Base-by-base conservation (phyloP, 768 basidiomycete species). In the Galerina sulciceps region DNA sequence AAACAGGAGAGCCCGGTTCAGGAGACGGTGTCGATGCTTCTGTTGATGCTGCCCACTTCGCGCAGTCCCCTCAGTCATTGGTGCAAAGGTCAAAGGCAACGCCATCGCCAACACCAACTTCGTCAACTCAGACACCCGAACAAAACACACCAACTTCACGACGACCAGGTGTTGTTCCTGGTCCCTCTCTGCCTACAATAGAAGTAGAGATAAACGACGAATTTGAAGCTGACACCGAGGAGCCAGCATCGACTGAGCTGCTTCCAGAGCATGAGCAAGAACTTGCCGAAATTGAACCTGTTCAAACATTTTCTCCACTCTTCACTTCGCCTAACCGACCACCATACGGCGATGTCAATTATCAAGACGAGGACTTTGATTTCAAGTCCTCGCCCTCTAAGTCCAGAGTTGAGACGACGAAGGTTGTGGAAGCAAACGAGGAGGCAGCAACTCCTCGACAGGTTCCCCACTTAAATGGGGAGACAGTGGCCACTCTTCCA, bases 241-340 rank as follows among this genome's bases (percentile, higher is more conserved):
- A 17, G 1, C 8, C 20, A 13, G 14, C 35, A 37, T 10, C 35
- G 9, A 11, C n/a, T 15, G 48, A 49, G 14, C 18, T 36, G 5
- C 4, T 36, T 15, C 10, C 9, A 49, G 34, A 34, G 17, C 15
- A n/a, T 10, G 6, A 18, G 18, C 18, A 17, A 45, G 44, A 11
- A 18, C 18, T 20, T 18, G 44, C 20, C 17, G 44, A 13, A 13
- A n/a, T 11, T 11, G 20, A 45, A 45, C 31, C 10, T 49, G 17
- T 17, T 20, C 10, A 13, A 37, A 34, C 4, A 6, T 49, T 46
- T 8, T 59, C 58, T 22, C 58, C 58, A 13, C 37, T 54, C 1
- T 55, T 60, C 53, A 50, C 48, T 5, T 60, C 53, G 8, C 59
- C 59, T 15, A 31, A n/a, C 10, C 43, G 43, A 9, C 41, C 20